Base-by-base conservation (phyloP, 164 flowering plant species). In the Sedum album region DNA sequence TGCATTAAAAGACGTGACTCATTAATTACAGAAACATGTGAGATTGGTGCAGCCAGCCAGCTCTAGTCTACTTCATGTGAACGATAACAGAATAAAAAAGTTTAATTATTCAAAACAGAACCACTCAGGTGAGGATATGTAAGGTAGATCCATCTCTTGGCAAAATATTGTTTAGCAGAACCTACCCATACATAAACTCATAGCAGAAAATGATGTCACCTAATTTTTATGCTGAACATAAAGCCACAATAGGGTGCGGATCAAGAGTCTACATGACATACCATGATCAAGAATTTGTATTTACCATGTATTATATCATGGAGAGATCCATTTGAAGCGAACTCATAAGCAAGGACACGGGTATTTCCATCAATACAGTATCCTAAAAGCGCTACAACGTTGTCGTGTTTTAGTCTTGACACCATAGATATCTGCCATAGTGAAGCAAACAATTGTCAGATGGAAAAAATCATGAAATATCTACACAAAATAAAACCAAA, bases 271-370 rank as follows among this genome's bases (percentile, higher is more conserved):
- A n/a, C n/a, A n/a, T n/a, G n/a, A n/a, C 33, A 57, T 2, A 20
- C 49, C 31, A 68, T 28, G 60, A 0, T 38, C 14, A 57, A 31
- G 28, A 51, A 41, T 36, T 15, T 4, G 26, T 13, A 21, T 48
- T 78, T 83, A 91, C 97, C 97, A 75, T 91, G 95, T 71, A 91
- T 87, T 77, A 91, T 87, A 66, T 88, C 94, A 76, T 88, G 97
- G 67, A 90, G 89, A 65, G 97, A 90, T 68, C 97, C 97, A 84
- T 84, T 90, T 25, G 92, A 83, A 53, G 97, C 97, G 77, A 80
- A 90, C 79, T 90, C 94, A 74, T 88, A 88, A 23, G 88, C 91
- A 66, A 91, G 87, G 48, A 87, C 77, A 30, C 97, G 92, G 11
- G 82, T 83, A 75, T 31, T 80, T 62, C 95, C 95, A 75, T 88